Evolutionary conservation across 2,329 filamentous ascomycete species (phyloP).

Genomic region (Sordariomycetes sp.): DNA sequence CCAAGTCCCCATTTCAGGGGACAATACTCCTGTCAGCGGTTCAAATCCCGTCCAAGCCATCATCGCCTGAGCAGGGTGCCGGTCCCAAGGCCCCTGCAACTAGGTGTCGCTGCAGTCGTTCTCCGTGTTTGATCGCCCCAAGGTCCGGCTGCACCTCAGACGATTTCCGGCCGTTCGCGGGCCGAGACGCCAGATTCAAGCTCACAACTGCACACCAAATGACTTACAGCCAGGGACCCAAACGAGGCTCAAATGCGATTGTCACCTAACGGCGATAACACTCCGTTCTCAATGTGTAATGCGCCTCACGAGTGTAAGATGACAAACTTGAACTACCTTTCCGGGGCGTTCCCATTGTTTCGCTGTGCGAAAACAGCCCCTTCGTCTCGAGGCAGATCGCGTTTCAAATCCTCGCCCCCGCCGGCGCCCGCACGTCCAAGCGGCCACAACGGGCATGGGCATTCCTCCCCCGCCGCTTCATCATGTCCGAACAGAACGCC

Average conservation of each 20-base stretch:
- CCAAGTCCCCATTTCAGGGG: too few relatives aligned
- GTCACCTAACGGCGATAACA: neutral
- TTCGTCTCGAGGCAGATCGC: neutral
- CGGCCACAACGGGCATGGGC: too few relatives aligned
- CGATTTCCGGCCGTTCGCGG: neutral
- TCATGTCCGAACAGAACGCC: neutral
- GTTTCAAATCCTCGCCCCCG: constrained; percentile 1
- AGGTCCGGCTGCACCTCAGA: neutral
- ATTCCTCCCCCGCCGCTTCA: neutral
- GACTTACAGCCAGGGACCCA: neutral
- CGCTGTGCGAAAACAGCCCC: neutral
- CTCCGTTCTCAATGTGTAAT: neutral
- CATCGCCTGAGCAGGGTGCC: neutral
- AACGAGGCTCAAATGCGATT: neutral
- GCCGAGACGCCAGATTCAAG: neutral
- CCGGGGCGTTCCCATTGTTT: neutral
- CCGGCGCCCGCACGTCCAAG: too few relatives aligned
- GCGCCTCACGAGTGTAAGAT: neutral
- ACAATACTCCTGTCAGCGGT: too few relatives aligned
- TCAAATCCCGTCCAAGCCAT: neutral
- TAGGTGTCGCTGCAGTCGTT: neutral
- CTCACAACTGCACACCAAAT: neutral
- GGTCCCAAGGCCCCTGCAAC: neutral
- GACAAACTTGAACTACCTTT: neutral
- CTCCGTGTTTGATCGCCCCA: neutral